Evolutionary conservation across 306 rosid species (phyloP).

Genomic region (Gillenia trifoliata): DNA sequence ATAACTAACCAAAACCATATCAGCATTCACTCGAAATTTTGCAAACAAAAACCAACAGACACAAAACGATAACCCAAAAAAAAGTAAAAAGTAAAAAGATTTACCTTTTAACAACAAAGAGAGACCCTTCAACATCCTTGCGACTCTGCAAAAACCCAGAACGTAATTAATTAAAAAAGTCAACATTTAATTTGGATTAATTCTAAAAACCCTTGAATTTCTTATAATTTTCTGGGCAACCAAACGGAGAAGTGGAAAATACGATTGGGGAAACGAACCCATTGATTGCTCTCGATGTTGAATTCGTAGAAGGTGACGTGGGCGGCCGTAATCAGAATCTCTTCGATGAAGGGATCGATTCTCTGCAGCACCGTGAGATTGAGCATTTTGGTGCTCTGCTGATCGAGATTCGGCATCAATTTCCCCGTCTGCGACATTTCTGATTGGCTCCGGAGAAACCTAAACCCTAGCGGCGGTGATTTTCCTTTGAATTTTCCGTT

Average conservation of each 20-base stretch:
- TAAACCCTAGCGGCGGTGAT: constrained; percentile 15
- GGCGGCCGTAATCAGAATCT: constrained; percentile 90
- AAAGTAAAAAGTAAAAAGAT: not conserved
- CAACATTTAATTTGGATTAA: not conserved
- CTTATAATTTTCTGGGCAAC: not conserved
- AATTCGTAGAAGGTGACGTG: constrained; percentile 87
- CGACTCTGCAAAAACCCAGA: constrained; percentile 66
- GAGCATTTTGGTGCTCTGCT: constrained; percentile 71
- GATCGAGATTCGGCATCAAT: constrained; percentile 92
- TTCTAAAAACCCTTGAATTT: not conserved
- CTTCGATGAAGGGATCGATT: constrained; percentile 79
- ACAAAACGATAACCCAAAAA: not conserved
- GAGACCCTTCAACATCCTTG: constrained; percentile 98
- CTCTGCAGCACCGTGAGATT: constrained; percentile 91
- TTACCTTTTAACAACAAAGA: constrained; percentile 91
- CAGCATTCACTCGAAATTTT: not conserved
- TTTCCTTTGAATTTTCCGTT: constrained; percentile 15
- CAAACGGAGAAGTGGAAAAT: constrained; percentile 7
- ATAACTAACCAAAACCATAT: not conserved
- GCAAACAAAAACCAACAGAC: not conserved
- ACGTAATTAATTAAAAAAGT: not conserved
- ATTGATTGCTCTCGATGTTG: constrained; percentile 73
- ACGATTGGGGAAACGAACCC: constrained; percentile 53
- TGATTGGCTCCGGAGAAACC: not conserved
- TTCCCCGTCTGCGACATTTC: constrained; percentile 65